Conservation (phyloP, 208 protist species). For the Paratrypanosoma confusum region DNA sequence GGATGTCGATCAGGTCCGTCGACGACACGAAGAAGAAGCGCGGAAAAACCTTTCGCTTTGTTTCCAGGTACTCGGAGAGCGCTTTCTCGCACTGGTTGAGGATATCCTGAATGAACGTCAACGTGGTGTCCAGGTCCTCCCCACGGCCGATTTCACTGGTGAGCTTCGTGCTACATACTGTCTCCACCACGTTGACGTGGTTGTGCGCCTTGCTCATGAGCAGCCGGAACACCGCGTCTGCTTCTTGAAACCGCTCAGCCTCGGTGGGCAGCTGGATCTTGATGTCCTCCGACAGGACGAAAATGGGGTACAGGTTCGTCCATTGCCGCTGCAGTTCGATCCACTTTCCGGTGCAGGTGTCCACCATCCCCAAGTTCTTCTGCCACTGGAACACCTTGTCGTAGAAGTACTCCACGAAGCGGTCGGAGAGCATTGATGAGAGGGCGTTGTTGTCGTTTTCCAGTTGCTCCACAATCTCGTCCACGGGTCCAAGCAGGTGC, state of each 20-base stretch:
- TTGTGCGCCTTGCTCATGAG: slow-evolving; percentile 88
- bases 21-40: slow-evolving; percentile 96
- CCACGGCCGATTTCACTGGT: slow-evolving; percentile 78
- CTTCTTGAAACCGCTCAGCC: slow-evolving; percentile 89
- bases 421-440: slow-evolving; percentile 93
- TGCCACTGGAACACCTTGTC: slow-evolving; percentile 94
- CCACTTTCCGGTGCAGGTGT: slow-evolving; percentile 94
- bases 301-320: slow-evolving; percentile 97
- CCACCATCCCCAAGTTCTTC: slow-evolving; percentile 91
- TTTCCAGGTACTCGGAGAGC: slow-evolving; percentile 96
- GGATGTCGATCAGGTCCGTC: slow-evolving; percentile 95
- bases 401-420: slow-evolving; percentile 95
- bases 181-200: slow-evolving; percentile 87
- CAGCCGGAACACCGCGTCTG: slow-evolving; percentile 83
- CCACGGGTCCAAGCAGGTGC: slow-evolving; percentile 82
- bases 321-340: slow-evolving; percentile 95
- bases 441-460: slow-evolving; percentile 93
- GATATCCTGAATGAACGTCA: slow-evolving; percentile 86
- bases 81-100: slow-evolving; percentile 96
- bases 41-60: slow-evolving; percentile 96
- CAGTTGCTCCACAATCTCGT: slow-evolving; percentile 93
- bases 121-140: slow-evolving; percentile 81
- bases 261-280: slow-evolving; percentile 95
- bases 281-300: slow-evolving; percentile 97
- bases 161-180: slow-evolving; percentile 75